A percentile compares a stretch with the other conserved stretches of the same genome.
Conservation (phyloP, 1,284 basidiomycete species). For the Ceratobasidium sp. region DNA sequence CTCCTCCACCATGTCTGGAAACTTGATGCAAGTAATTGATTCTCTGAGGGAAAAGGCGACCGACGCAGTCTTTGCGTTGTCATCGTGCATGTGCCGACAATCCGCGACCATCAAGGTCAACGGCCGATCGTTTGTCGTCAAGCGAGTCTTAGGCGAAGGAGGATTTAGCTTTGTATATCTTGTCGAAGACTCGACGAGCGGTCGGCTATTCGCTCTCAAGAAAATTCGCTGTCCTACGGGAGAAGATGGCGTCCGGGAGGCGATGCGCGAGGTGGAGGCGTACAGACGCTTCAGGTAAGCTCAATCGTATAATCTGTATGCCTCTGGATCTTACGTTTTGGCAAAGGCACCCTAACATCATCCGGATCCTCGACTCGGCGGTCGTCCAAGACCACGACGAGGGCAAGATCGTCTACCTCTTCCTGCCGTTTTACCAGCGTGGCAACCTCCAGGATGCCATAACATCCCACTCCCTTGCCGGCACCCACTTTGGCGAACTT, state of each 20-base stretch:
- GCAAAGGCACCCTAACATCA: conserved; percentile 85
- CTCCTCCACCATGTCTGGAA: conserved; percentile 26
- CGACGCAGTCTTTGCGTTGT: conserved; percentile 78
- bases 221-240: conserved; percentile 90
- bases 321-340: conserved; percentile 1
- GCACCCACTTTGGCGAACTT: conserved; percentile 83
- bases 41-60: conserved; percentile 75
- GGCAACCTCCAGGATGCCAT: conserved; percentile 97
- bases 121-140: conserved; percentile 88
- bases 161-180: conserved; percentile 96
- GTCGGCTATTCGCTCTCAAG: conserved; percentile 90
- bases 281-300: conserved; percentile 85
- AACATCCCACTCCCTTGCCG: conserved; percentile 83
- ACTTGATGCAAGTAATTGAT: conserved; percentile 53
- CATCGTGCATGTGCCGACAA: conserved; percentile 79
- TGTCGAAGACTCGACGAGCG: conserved; percentile 84
- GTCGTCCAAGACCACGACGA: conserved; percentile 92
- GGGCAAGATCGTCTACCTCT: conserved; percentile 93
- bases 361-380: conserved; percentile 90
- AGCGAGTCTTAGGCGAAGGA: conserved; percentile 91
- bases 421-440: conserved; percentile 87
- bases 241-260: conserved; percentile 79
- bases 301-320: conserved; percentile 47
- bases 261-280: conserved; percentile 90
- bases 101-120: conserved; percentile 91